Conservation (phyloP, 2,329 filamentous ascomycete genomes). For the Stenocarpella maydis region DNA sequence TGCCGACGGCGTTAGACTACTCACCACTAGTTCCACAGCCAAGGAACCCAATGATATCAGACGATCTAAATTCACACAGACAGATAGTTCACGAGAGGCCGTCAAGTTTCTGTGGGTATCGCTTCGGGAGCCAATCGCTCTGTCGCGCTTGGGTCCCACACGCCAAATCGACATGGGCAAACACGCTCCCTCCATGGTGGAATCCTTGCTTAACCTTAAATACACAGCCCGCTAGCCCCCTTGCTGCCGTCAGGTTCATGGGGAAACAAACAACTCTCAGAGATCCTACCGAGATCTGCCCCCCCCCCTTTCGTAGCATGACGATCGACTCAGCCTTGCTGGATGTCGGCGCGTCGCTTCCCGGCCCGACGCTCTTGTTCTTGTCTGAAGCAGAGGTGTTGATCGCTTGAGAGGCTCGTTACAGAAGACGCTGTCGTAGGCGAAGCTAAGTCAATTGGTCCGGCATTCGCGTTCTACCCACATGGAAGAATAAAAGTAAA, state of each 20-base stretch:
- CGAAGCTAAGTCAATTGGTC: not conserved
- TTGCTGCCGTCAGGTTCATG: not conserved
- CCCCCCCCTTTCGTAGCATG: not conserved
- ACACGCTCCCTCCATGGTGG: not conserved
- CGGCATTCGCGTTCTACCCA: not conserved
- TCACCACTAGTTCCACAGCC: not conserved
- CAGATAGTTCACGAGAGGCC: slow-evolving; percentile 10
- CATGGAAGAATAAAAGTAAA: too few relatives aligned
- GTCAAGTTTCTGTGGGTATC: not conserved
- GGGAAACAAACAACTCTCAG: not conserved
- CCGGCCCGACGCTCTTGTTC: not conserved
- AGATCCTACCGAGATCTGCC: not conserved
- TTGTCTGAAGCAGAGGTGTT: not conserved
- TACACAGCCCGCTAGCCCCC: not conserved
- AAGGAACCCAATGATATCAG: not conserved
- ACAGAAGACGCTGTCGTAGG: not conserved
- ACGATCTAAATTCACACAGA: not conserved
- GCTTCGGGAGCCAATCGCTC: slow-evolving; percentile 9
- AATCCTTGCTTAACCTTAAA: not conserved
- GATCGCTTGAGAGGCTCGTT: too few relatives aligned
- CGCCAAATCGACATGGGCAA: not conserved
- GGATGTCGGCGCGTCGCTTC: not conserved
- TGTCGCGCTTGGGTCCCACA: not conserved
- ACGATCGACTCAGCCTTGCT: not conserved
- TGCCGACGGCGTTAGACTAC: not conserved